phyloP scores from a whole-genome alignment of 441 rosid genomes.

The Syzygium malaccense region DNA sequence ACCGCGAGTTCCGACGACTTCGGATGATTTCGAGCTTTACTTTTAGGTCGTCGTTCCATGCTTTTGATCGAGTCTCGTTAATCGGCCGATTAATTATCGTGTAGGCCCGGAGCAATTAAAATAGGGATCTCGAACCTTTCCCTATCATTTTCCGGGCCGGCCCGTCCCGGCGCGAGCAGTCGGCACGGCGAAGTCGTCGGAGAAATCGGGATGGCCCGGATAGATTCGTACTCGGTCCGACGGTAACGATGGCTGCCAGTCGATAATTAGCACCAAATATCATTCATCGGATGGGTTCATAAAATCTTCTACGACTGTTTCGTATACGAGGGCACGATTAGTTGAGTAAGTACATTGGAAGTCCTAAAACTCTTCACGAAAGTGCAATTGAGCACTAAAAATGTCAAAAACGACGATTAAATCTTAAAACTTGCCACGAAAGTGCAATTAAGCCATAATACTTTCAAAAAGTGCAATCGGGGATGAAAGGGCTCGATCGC shows the following conservation, averaged over 20 bases:
- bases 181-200: no score
- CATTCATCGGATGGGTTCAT: no score
- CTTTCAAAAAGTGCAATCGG: no score
- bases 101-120: background rate
- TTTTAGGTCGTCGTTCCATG: background rate
- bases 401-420: no score
- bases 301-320: no score
- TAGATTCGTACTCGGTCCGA: background rate
- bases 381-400: no score
- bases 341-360: background rate
- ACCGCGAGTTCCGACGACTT: background rate
- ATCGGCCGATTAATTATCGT: background rate
- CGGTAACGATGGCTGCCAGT: rapidly evolving
- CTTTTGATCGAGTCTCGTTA: background rate
- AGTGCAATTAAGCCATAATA: no score
- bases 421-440: no score
- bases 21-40: background rate
- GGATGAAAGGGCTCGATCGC: no score
- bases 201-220: background rate
- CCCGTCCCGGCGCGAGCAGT: background rate
- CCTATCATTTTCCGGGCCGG: background rate
- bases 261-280: background rate
- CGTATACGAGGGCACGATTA: no score
- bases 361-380: no score
- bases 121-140: background rate